These are phyloP conservation scores for Crithidia brevicula DNA, from an alignment of 208 protist species.

Conservation along the genomic window DNA sequence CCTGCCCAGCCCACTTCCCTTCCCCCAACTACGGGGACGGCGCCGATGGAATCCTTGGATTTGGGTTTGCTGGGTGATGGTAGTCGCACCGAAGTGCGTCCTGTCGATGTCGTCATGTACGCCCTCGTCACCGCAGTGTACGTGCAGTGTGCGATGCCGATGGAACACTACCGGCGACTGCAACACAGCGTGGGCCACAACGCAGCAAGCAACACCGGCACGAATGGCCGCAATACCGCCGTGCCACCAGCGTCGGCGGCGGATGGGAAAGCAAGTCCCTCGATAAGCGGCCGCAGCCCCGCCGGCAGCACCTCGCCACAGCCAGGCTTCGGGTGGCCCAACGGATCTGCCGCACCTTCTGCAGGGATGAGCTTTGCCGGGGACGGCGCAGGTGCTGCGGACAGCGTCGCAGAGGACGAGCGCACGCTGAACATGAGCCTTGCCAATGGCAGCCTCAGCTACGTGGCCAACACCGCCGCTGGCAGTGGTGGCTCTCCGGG, in stretches of 20 bases:
- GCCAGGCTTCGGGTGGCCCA: not conserved
- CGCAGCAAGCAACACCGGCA: not conserved
- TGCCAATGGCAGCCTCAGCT: slow-evolving; percentile 23
- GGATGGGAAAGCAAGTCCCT: slow-evolving; percentile 7
- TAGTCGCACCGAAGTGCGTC: slow-evolving; percentile 25
- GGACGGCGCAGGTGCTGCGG: not conserved
- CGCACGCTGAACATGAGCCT: slow-evolving; percentile 15
- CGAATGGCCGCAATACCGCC: slow-evolving; percentile 8
- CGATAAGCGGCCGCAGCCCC: slow-evolving; percentile 8
- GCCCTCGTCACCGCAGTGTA: slow-evolving; percentile 37
- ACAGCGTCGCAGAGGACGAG: slow-evolving; percentile 5
- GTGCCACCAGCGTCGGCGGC: not conserved
- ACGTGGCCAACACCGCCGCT: slow-evolving; percentile 7
- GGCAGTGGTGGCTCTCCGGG: not conserved
- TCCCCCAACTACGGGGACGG: not conserved
- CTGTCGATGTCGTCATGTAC: slow-evolving; percentile 38
- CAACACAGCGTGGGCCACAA: not conserved
- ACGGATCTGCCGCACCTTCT: not conserved
- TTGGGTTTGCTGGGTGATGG: slow-evolving; percentile 19
- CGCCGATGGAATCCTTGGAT: not conserved
- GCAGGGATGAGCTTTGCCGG: slow-evolving; percentile 3
- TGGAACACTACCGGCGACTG: slow-evolving; percentile 13
- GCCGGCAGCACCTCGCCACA: slow-evolving; percentile 10
- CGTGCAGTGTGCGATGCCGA: slow-evolving; percentile 27
- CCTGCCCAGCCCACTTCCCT: not conserved